phyloP scores from a whole-genome alignment of 345 rosid species.

The Melastoma malabathricum region DNA sequence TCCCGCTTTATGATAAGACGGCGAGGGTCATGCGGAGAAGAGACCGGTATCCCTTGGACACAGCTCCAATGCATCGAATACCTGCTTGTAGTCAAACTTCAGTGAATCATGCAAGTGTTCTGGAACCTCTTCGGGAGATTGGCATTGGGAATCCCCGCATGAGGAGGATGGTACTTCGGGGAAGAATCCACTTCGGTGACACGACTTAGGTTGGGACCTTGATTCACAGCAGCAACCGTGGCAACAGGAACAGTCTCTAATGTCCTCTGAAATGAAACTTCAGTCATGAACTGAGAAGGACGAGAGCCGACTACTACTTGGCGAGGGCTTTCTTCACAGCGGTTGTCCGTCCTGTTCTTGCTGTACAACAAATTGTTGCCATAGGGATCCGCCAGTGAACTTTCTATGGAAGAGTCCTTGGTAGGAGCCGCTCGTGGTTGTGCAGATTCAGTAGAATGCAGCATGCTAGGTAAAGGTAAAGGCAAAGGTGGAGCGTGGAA shows the following conservation, averaged over 20 bases:
- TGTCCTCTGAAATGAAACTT: slow-evolving; percentile 13
- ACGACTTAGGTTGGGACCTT: slow-evolving; percentile 22
- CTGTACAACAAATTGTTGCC: too few species aligned
- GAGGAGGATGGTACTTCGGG: slow-evolving; percentile 22
- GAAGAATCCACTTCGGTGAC: slow-evolving; percentile 22
- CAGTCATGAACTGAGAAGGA: slow-evolving; percentile 19
- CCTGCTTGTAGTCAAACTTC: slow-evolving; percentile 49
- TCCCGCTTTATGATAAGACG: neutral
- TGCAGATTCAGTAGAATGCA: too few species aligned
- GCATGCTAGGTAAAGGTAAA: too few species aligned
- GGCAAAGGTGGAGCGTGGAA: neutral
- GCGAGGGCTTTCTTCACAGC: too few species aligned
- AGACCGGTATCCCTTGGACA: slow-evolving; percentile 47
- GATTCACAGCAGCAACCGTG: slow-evolving; percentile 20
- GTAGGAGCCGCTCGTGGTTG: too few species aligned
- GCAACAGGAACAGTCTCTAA: slow-evolving; percentile 21
- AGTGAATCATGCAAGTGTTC: slow-evolving; percentile 27
- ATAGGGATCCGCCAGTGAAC: too few species aligned
- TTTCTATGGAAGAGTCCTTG: too few species aligned
- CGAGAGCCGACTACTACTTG: slow-evolving; percentile 10
- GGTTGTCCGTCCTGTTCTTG: too few species aligned
- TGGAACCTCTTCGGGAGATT: slow-evolving; percentile 36
- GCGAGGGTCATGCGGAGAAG: slow-evolving; percentile 39
- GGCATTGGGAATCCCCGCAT: slow-evolving; percentile 17
- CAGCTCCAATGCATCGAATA: slow-evolving; percentile 46